Percentiles rank a stretch among this genome's conserved stretches.
phyloP scores from a whole-genome alignment of 805 yeast genomes.

The Saccharomycopsis fermentans region DNA sequence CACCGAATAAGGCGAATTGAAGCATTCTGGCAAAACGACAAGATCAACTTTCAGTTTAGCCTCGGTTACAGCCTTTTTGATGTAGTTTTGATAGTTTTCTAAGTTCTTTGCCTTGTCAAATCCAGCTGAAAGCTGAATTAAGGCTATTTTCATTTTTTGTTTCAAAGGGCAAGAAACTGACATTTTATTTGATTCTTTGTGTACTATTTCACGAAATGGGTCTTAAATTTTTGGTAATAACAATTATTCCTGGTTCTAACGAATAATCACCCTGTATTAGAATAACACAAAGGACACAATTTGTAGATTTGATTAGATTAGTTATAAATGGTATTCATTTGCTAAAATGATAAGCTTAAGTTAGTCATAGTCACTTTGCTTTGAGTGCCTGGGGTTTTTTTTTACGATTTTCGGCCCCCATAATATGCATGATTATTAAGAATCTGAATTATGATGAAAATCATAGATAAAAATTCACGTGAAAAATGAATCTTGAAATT shows the following conservation, averaged over 20 bases:
- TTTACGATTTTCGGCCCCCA: neutral
- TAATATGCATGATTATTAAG: neutral
- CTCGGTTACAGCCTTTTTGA: constrained; percentile 48
- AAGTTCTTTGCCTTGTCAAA: constrained; percentile 73
- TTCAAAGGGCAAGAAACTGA: constrained; percentile 25
- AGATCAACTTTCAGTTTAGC: constrained; percentile 55
- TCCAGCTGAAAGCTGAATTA: constrained; percentile 75
- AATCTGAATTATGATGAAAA: neutral
- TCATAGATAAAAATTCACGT: neutral
- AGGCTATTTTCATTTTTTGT: constrained; percentile 64
- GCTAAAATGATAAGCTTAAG: no score
- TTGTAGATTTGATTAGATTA: no score
- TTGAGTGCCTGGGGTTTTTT: no score
- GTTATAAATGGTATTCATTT: no score
- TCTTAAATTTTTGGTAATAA: no score
- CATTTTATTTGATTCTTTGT: no score
- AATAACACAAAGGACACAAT: no score
- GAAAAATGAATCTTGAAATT: neutral
- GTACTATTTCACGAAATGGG: neutral
- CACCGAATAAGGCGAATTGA: constrained; percentile 91
- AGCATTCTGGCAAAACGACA: constrained; percentile 88
- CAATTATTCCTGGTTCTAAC: no score
- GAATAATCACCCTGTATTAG: no score
- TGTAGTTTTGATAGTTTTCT: constrained; percentile 50
- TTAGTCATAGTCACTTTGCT: neutral